A percentile compares a stretch with the other conserved stretches of the same genome.
Conservation (phyloP, 495 filamentous ascomycete species). For the Daldinia concentrica region DNA sequence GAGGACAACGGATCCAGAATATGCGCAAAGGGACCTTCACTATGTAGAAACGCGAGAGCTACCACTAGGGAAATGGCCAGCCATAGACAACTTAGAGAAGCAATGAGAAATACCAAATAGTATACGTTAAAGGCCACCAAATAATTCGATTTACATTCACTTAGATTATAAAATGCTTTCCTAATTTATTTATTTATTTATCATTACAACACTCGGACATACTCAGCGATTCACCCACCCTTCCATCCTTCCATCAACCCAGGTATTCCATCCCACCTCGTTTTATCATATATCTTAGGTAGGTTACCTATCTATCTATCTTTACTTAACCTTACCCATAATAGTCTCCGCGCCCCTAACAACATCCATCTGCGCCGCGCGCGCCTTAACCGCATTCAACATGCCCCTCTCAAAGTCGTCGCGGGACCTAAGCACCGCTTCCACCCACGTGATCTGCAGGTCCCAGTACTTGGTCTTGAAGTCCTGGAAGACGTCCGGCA, state of each 20-base stretch:
- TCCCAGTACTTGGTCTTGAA: slow-evolving; percentile 95
- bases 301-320: not conserved
- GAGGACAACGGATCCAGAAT: not conserved
- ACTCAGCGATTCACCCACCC: not conserved
- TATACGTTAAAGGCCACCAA: not conserved
- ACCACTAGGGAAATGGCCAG: not conserved
- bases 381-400: slow-evolving; percentile 85
- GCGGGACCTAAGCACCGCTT: slow-evolving; percentile 82
- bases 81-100: no score
- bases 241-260: no score
- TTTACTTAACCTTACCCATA: slow-evolving; percentile 86
- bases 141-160: not conserved
- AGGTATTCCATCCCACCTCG: not conserved
- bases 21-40: not conserved
- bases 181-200: not conserved
- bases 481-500: slow-evolving; percentile 79
- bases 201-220: not conserved
- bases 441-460: slow-evolving; percentile 94
- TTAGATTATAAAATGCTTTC: not conserved
- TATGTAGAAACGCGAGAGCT: not conserved
- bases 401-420: slow-evolving; percentile 95
- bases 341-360: slow-evolving; percentile 84
- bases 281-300: not conserved
- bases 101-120: not conserved
- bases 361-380: slow-evolving; percentile 83